Conservation (phyloP, 78 protist species). For the Cavenderia fasciculata region DNA sequence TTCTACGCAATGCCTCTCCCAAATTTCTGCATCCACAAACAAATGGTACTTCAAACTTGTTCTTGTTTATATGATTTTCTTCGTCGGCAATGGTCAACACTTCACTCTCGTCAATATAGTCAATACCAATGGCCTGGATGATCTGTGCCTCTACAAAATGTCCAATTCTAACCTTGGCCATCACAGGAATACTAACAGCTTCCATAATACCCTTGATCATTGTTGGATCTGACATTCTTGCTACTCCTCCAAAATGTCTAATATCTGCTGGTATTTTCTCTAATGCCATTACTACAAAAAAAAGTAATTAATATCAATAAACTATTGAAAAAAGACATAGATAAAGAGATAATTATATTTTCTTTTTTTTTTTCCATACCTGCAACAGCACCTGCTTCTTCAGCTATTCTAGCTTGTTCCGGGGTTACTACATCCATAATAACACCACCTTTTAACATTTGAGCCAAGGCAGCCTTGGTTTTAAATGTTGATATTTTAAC, state of each 20-base stretch:
- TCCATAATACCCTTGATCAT: slow-evolving; percentile 92
- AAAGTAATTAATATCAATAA: too few relatives aligned
- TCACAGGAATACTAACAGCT: slow-evolving; percentile 94
- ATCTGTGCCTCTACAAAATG: slow-evolving; percentile 97
- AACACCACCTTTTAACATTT: slow-evolving; percentile 97
- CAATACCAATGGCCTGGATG: slow-evolving; percentile 89
- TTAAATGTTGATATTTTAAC: slow-evolving; percentile 33
- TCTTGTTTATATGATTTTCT: slow-evolving; percentile 93
- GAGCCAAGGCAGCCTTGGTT: slow-evolving; percentile 92
- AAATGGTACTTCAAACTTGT: slow-evolving; percentile 93
- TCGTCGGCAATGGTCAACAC: slow-evolving; percentile 96
- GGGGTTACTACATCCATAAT: slow-evolving; percentile 96
- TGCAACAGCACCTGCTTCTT: slow-evolving; percentile 96
- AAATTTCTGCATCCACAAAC: slow-evolving; percentile 96
- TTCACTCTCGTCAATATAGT: slow-evolving; percentile 97
- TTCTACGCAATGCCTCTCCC: slow-evolving; percentile 96
- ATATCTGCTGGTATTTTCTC: slow-evolving; percentile 98
- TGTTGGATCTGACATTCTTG: slow-evolving; percentile 95
- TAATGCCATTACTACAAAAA: slow-evolving; percentile 86
- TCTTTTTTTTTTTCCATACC: slow-evolving; percentile 82
- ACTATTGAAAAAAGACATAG: too few relatives aligned
- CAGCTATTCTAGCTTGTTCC: slow-evolving; percentile 98
- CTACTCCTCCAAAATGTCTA: slow-evolving; percentile 95
- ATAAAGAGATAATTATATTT: too few relatives aligned
- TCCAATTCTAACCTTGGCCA: slow-evolving; percentile 97